Percentiles rank a stretch among this genome's conserved stretches.
Conservation (phyloP, 768 basidiomycete genomes). For the Glaciozyma martinii region DNA sequence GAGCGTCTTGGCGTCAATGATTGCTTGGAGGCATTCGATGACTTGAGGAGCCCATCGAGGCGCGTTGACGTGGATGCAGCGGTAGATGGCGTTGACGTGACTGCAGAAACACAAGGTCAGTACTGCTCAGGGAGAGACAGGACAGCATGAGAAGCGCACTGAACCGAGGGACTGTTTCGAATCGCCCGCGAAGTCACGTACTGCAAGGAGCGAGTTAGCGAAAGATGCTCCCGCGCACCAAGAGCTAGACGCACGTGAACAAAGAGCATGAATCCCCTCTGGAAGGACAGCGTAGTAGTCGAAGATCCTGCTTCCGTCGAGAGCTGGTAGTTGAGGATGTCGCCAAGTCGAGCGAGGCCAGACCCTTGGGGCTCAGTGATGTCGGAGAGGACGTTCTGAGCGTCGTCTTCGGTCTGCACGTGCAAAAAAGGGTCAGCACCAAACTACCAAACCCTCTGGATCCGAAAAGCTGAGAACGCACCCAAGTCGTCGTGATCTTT, state of each 20-base stretch:
- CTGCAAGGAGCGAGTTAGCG: not conserved
- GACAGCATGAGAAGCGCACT: not conserved
- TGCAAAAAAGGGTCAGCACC: too few species aligned
- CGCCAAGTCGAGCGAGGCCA: slow-evolving; percentile 47
- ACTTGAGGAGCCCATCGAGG: slow-evolving; percentile 44
- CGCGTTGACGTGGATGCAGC: slow-evolving; percentile 46
- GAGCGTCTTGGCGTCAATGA: slow-evolving; percentile 26
- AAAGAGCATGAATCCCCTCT: slow-evolving; percentile 50
- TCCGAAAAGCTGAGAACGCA: not conserved
- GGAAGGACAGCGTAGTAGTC: slow-evolving; percentile 49
- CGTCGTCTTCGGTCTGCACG: not conserved
- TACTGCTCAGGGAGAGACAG: not conserved
- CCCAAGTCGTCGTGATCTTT: not conserved
- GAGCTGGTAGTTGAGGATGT: slow-evolving; percentile 48
- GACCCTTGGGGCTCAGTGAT: not conserved
- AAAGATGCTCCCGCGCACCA: not conserved
- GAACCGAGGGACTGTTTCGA: not conserved
- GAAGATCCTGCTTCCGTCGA: slow-evolving; percentile 42
- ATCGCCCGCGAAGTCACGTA: not conserved
- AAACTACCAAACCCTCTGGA: too few species aligned
- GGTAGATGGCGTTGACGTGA: slow-evolving; percentile 45
- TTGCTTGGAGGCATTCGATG: slow-evolving; percentile 41
- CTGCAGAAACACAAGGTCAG: not conserved
- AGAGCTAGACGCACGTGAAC: slow-evolving; percentile 43
- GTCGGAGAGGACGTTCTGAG: not conserved